phyloP scores from a whole-genome alignment of 805 yeast genomes.

The Candida koratica region DNA sequence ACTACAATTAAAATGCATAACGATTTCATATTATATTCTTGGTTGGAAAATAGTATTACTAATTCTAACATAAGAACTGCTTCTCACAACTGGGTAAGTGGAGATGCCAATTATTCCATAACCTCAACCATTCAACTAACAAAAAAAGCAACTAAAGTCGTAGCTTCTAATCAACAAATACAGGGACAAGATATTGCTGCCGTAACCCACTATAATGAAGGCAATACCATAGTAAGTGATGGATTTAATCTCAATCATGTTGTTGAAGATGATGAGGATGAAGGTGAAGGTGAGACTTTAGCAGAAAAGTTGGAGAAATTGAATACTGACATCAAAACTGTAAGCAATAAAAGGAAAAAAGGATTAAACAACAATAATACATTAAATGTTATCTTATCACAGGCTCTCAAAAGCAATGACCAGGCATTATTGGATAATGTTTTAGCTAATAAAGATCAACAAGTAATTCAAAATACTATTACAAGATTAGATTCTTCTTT shows the following conservation, averaged over 20 bases:
- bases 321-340: conserved; percentile 33
- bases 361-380: conserved; percentile 52
- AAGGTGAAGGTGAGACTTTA: conserved; percentile 42
- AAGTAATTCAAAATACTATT: conserved; percentile 48
- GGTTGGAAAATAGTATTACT: conserved; percentile 66
- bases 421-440: conserved; percentile 83
- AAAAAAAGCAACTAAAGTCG: conserved; percentile 24
- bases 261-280: conserved; percentile 41
- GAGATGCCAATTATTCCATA: conserved; percentile 23
- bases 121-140: conserved; percentile 16
- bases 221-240: conserved; percentile 54
- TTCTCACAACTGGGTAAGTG: conserved; percentile 46
- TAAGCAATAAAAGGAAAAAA: conserved; percentile 29
- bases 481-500: conserved; percentile 45
- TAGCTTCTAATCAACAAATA: conserved; percentile 41
- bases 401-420: conserved; percentile 85
- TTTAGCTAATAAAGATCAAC: conserved; percentile 51
- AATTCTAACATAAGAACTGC: conserved; percentile 60
- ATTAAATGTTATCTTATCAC: conserved; percentile 77
- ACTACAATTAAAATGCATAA: conserved; percentile 29
- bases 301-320: conserved; percentile 34
- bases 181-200: conserved; percentile 52
- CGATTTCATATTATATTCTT: conserved; percentile 43
- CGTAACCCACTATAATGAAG: conserved; percentile 56
- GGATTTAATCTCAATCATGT: conserved; percentile 63